Evolutionary conservation across 2,329 filamentous ascomycete genomes (phyloP), one percentile per base, ranked within the genome.

Genomic region (Penicillium rolfsii): DNA sequence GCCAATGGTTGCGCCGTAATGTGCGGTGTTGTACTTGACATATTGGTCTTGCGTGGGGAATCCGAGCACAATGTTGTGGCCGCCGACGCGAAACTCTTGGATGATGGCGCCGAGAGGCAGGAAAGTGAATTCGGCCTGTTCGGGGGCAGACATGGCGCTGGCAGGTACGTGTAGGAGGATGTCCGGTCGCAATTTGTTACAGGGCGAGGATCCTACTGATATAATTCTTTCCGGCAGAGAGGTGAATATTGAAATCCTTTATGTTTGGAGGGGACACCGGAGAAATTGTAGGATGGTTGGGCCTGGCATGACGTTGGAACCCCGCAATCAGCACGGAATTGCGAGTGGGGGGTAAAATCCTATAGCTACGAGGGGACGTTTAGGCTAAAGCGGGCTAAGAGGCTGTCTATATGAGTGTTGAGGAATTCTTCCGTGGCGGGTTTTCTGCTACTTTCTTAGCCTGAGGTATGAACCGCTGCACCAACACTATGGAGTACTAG

Each of bases 1-100:
- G 58, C 95, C 95, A 74, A 98, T 97, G 48, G 92, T 98, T 76
- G 94, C 93, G 65, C 95, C 94, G 74, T 97, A 98, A 81, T 88
- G 93, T 1, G 91, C 88, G 11, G 78, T 81, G 79, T 95, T 94
- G 82, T 93, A 81, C 68, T 86, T 79, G 66, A 84, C 84, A 80
- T 97, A 97, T 62, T 89, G 85, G 48, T 90, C 86, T 56, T 90
- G 85, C 14, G 84, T 87, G 19, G 90, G 86, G 80, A 97, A 97
- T 56, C 89, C 88, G 68, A 95, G 90, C 24, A 97, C 93, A 67
- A 99, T 95, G 80, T 97, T 95, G 74, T 86, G 81, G 65, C 87
- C 89, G 61, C 84, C 89, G 68, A 98, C 85, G 52, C 83, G 84
- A 81, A 97, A 89, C 72, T 90, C 86, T 75, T 97, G 79, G 58